Percentiles rank a stretch among this genome's conserved stretches.
Conservation (phyloP, 2,329 filamentous ascomycete species). For the Cladorrhinum sp. region DNA sequence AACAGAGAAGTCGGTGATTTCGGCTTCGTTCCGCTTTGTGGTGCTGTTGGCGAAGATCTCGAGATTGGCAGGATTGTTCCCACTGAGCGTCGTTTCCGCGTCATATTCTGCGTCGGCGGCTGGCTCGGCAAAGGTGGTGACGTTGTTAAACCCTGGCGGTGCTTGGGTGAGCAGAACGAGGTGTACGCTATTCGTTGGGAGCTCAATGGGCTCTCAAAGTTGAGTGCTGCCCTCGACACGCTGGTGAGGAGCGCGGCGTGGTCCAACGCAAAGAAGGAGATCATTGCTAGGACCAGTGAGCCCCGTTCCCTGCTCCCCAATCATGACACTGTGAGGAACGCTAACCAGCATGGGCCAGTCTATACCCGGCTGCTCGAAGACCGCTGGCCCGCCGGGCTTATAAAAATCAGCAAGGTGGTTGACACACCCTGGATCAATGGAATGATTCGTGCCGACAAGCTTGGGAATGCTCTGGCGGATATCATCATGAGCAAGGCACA, state of each 20-base stretch:
- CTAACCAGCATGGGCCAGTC: slow-evolving; percentile 37
- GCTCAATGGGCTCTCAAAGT: slow-evolving; percentile 68
- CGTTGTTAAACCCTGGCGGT: slow-evolving; percentile 73
- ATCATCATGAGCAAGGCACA: slow-evolving; percentile 78
- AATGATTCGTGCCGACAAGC: slow-evolving; percentile 73
- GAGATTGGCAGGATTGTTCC: slow-evolving; percentile 51
- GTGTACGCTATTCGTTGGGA: slow-evolving; percentile 85
- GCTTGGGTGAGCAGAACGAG: slow-evolving; percentile 70
- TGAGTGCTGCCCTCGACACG: slow-evolving; percentile 74
- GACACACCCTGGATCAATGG: slow-evolving; percentile 80
- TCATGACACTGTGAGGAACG: background rate
- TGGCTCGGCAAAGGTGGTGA: slow-evolving; percentile 74
- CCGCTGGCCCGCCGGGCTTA: slow-evolving; percentile 59
- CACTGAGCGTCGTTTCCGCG: slow-evolving; percentile 66
- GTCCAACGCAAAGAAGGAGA: slow-evolving; percentile 59
- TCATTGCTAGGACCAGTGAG: slow-evolving; percentile 47
- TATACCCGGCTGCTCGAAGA: slow-evolving; percentile 57
- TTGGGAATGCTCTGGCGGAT: slow-evolving; percentile 69
- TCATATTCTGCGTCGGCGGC: slow-evolving; percentile 80
- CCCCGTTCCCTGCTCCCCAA: slow-evolving; percentile 12
- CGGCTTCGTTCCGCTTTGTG: slow-evolving; percentile 73
- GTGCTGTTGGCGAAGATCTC: slow-evolving; percentile 41
- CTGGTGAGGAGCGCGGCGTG: slow-evolving; percentile 81
- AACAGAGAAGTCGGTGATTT: slow-evolving; percentile 85
- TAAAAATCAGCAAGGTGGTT: slow-evolving; percentile 69